phyloP scores from a whole-genome alignment of 2,329 filamentous ascomycete species.

The Colletotrichum tofieldiae region DNA sequence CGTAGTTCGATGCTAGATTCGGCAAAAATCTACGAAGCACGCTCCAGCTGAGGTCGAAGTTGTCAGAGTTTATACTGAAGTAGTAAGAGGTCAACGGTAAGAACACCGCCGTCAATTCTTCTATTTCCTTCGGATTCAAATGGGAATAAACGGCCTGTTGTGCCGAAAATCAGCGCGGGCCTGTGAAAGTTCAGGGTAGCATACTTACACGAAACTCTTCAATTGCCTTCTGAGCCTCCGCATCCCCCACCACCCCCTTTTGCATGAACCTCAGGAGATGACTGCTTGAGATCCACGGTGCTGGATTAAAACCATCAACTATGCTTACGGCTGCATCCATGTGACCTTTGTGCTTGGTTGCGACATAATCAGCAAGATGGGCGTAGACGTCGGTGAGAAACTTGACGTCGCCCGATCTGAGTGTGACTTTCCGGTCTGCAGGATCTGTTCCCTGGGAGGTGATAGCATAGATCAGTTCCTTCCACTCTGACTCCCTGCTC shows the following conservation, averaged over 20 bases:
- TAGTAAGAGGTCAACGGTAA: neutral
- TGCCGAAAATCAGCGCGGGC: neutral
- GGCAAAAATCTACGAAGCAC: neutral
- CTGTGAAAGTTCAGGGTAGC: neutral
- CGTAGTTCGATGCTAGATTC: neutral
- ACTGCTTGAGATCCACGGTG: neutral
- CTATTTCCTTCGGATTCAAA: neutral
- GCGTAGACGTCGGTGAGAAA: neutral
- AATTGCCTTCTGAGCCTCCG: neutral
- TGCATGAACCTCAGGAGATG: neutral
- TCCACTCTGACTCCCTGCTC: neutral
- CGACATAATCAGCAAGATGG: neutral
- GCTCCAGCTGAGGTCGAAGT: neutral
- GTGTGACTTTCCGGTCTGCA: neutral
- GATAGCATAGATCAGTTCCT: neutral
- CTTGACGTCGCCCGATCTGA: neutral
- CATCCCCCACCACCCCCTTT: fast-evolving
- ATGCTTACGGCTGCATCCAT: neutral
- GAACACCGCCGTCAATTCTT: neutral
- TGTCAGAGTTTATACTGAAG: neutral
- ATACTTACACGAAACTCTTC: neutral
- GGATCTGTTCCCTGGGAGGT: neutral
- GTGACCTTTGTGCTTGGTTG: neutral
- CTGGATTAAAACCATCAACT: neutral
- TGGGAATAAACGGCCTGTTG: neutral